Conservation (phyloP, 345 rosid species). For the Zanthoxylum bungeanum region DNA sequence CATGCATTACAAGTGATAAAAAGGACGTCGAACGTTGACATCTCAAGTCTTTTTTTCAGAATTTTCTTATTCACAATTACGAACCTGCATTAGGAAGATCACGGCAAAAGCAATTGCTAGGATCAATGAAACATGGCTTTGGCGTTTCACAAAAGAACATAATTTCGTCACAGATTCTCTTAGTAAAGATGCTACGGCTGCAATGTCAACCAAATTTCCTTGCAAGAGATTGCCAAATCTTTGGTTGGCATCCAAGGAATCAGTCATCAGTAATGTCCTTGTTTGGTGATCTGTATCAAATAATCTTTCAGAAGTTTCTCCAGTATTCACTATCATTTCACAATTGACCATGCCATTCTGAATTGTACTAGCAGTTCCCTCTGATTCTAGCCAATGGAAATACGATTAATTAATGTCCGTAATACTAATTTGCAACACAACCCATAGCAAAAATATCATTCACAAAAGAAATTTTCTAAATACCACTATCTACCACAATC, state of each 20-base stretch:
- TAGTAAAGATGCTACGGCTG: conserved; percentile 19
- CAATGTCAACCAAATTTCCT: conserved; percentile 25
- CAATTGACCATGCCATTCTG: conserved; percentile 26
- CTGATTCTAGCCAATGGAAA: conserved; percentile 24
- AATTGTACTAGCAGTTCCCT: conserved; percentile 19
- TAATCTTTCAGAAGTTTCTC: conserved; percentile 35
- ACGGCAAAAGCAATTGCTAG: conserved; percentile 59
- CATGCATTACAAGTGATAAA: not conserved
- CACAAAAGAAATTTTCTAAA: not conserved
- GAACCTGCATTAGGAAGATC: conserved; percentile 92
- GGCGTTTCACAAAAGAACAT: conserved; percentile 43
- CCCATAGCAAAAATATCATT: not conserved
- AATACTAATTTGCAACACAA: not conserved
- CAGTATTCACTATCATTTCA: conserved; percentile 28
- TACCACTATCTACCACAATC: conserved; percentile 8
- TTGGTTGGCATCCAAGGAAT: conserved; percentile 23
- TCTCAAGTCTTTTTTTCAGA: not conserved
- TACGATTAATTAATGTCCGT: not conserved
- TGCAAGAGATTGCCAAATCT: conserved; percentile 20
- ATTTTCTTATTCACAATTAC: not conserved
- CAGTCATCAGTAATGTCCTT: conserved; percentile 21
- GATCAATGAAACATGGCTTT: conserved; percentile 51
- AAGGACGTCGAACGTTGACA: not conserved
- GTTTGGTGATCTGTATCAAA: conserved; percentile 20
- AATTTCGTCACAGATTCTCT: conserved; percentile 36